Percentiles rank a stretch among this genome's conserved stretches.
Evolutionary conservation across 352 stramenopile genomes (phyloP).

Genomic region (Peronospora destructor): DNA sequence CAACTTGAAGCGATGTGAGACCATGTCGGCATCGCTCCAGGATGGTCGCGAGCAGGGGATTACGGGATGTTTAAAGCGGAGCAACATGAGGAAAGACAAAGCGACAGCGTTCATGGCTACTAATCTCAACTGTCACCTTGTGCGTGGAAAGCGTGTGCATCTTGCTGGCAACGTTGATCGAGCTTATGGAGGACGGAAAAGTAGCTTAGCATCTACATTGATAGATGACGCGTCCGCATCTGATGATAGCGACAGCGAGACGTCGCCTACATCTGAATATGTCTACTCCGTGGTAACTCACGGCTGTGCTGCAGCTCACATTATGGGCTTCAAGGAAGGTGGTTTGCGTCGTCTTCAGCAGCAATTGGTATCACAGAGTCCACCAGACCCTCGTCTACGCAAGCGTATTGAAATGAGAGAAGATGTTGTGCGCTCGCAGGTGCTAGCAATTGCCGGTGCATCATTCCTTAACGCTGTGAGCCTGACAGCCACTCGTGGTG

Average conservation of each 20-base stretch:
- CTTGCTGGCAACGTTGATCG: slow-evolving; percentile 34
- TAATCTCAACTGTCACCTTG: slow-evolving; percentile 79
- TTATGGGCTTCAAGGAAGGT: slow-evolving; percentile 80
- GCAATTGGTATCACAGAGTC: slow-evolving; percentile 34
- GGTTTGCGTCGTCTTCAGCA: slow-evolving; percentile 57
- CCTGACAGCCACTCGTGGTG: slow-evolving; percentile 49
- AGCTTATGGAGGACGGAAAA: slow-evolving; percentile 18
- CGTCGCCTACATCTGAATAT: slow-evolving; percentile 31
- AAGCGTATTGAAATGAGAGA: slow-evolving; percentile 74
- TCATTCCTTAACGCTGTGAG: slow-evolving; percentile 70
- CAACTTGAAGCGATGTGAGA: slow-evolving; percentile 64
- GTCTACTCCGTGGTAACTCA: slow-evolving; percentile 76
- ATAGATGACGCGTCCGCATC: slow-evolving; percentile 27
- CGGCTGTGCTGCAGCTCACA: slow-evolving; percentile 69
- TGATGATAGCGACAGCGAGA: slow-evolving; percentile 37
- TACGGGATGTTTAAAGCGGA: slow-evolving; percentile 77
- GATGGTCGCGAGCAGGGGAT: slow-evolving; percentile 76
- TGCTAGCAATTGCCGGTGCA: slow-evolving; percentile 60
- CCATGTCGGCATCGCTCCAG: slow-evolving; percentile 57
- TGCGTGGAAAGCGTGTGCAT: slow-evolving; percentile 52
- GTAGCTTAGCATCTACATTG: slow-evolving; percentile 27
- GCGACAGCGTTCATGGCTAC: slow-evolving; percentile 80
- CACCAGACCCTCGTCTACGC: slow-evolving; percentile 39
- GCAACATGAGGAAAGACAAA: slow-evolving; percentile 84
- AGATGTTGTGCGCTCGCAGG: slow-evolving; percentile 73